Percentiles rank a stretch among this genome's conserved stretches.
phyloP scores from a whole-genome alignment of 1,139 yeast genomes.

The Casaregolazyma lundiana region DNA sequence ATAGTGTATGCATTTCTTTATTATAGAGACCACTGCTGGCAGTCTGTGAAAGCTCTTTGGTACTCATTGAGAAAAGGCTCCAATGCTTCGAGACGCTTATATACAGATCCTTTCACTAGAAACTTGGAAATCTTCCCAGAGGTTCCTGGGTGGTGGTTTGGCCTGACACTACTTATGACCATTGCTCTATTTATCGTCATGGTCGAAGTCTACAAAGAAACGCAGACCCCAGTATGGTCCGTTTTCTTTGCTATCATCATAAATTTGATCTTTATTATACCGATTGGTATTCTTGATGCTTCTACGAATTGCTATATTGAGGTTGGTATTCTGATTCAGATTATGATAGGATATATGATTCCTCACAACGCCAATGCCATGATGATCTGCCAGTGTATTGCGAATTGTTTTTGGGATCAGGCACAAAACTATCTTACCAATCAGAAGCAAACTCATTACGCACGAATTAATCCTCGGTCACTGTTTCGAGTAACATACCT shows the following conservation, averaged over 20 bases:
- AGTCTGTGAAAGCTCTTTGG: slow-evolving; percentile 15
- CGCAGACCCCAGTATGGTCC: slow-evolving; percentile 50
- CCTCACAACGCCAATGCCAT: slow-evolving; percentile 59
- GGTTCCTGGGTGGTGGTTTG: slow-evolving; percentile 57
- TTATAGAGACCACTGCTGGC: slow-evolving; percentile 20
- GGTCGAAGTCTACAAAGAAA: slow-evolving; percentile 40
- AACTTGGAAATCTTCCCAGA: slow-evolving; percentile 43
- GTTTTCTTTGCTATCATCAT: slow-evolving; percentile 52
- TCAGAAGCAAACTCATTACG: slow-evolving; percentile 54
- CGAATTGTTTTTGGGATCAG: slow-evolving; percentile 52
- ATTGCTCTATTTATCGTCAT: slow-evolving; percentile 41
- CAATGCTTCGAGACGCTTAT: slow-evolving; percentile 9
- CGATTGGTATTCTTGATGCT: slow-evolving; percentile 45
- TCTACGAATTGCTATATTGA: slow-evolving; percentile 50
- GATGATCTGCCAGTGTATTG: slow-evolving; percentile 51
- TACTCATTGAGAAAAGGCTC: slow-evolving; percentile 10
- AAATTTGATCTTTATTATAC: slow-evolving; percentile 48
- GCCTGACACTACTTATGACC: slow-evolving; percentile 39
- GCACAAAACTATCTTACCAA: slow-evolving; percentile 45
- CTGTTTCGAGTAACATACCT: slow-evolving; percentile 52
- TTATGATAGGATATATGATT: slow-evolving; percentile 56
- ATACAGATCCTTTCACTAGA: slow-evolving; percentile 42
- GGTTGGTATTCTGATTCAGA: slow-evolving; percentile 49
- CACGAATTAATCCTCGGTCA: slow-evolving; percentile 54
- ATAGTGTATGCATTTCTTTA: slow-evolving; percentile 20